These are phyloP conservation scores for Quercus cerris DNA, from an alignment of 306 rosid species.

Conservation along the genomic window DNA sequence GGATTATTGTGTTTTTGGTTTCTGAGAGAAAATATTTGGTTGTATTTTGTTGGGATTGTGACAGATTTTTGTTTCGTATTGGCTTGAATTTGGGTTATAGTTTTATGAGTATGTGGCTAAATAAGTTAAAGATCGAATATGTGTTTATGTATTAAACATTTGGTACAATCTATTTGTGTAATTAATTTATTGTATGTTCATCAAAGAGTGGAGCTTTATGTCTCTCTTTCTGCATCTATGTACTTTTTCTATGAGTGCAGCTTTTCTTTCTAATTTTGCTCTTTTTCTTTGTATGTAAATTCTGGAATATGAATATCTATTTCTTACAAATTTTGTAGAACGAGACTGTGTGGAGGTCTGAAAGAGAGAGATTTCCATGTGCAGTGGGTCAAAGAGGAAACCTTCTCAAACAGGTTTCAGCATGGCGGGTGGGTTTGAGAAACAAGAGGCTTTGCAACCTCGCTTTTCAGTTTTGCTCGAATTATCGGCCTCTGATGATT, in stretches of 20 bases:
- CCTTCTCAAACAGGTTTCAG: slow-evolving; percentile 41
- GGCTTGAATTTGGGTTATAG: slow-evolving; percentile 20
- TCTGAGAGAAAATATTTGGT: slow-evolving; percentile 13
- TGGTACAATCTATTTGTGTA: slow-evolving; percentile 10
- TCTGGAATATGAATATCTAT: slow-evolving; percentile 4
- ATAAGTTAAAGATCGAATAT: neutral
- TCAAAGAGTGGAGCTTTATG: neutral
- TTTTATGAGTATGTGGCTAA: slow-evolving; percentile 13
- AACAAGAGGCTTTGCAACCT: slow-evolving; percentile 32
- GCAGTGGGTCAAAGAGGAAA: slow-evolving; percentile 60
- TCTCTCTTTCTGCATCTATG: slow-evolving; percentile 11
- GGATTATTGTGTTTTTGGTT: neutral
- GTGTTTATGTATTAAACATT: slow-evolving; percentile 10
- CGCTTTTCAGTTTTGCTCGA: slow-evolving; percentile 55
- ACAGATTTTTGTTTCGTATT: slow-evolving; percentile 33
- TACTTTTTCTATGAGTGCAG: neutral
- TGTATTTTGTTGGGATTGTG: slow-evolving; percentile 30
- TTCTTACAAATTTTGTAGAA: slow-evolving; percentile 16
- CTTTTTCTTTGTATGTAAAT: slow-evolving; percentile 17
- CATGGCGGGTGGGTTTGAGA: slow-evolving; percentile 43
- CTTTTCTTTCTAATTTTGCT: slow-evolving; percentile 22
- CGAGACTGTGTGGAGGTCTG: slow-evolving; percentile 9
- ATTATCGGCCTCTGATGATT: slow-evolving; percentile 56
- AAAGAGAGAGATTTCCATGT: slow-evolving; percentile 43
- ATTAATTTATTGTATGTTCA: neutral